phyloP scores from a whole-genome alignment of 345 rosid species.

The Bruguiera sexangula region DNA sequence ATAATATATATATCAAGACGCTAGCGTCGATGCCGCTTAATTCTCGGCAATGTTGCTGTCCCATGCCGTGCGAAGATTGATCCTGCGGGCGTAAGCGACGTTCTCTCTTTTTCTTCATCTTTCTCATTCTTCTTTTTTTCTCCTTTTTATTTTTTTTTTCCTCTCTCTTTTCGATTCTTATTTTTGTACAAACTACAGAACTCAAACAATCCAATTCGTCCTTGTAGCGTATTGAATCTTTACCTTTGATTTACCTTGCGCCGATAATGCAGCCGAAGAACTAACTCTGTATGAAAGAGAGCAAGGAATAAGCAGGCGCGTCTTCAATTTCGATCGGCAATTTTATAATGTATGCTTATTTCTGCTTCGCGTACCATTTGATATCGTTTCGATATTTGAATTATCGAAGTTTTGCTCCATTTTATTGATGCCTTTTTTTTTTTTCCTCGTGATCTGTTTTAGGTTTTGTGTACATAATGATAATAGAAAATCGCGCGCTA shows the following conservation, averaged over 20 bases:
- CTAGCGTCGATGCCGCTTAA: slow-evolving; percentile 38
- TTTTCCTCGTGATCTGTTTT: slow-evolving; percentile 9
- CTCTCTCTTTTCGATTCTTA: slow-evolving; percentile 8
- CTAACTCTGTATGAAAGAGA: not conserved
- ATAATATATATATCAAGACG: not conserved
- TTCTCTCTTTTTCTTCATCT: slow-evolving; percentile 26
- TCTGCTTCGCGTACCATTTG: not conserved
- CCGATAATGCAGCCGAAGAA: not conserved
- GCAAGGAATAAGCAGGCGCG: slow-evolving; percentile 8
- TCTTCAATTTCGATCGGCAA: not conserved
- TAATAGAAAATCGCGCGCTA: slow-evolving; percentile 15
- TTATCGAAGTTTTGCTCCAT: not conserved
- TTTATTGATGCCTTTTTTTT: not conserved
- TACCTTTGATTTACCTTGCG: not conserved
- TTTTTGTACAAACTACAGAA: slow-evolving; percentile 1
- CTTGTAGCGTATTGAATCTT: not conserved
- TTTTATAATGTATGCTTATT: no score
- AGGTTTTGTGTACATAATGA: slow-evolving; percentile 18
- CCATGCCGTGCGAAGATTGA: slow-evolving; percentile 23
- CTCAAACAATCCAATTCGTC: not conserved
- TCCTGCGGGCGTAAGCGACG: slow-evolving; percentile 28
- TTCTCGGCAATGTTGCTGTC: slow-evolving; percentile 45
- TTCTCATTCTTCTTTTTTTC: slow-evolving; percentile 9
- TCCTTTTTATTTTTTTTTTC: slow-evolving; percentile 13
- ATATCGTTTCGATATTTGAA: not conserved